Evolutionary conservation across 2,329 filamentous ascomycete genomes (phyloP).

Genomic region (Epichloe uncinata): DNA sequence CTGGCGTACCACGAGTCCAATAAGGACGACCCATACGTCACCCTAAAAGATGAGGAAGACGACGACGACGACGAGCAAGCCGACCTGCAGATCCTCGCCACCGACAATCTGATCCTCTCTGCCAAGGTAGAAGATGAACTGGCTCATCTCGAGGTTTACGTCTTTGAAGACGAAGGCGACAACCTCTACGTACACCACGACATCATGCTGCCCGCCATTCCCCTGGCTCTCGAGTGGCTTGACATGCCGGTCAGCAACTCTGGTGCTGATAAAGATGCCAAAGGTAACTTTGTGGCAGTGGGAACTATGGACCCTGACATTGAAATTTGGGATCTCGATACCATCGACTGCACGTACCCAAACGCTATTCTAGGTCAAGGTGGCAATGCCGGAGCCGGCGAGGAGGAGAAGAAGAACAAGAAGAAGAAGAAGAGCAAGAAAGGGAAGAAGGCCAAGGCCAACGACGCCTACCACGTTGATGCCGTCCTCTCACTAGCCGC

Average conservation of each 20-base stretch:
- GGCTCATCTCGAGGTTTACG: conserved; percentile 90
- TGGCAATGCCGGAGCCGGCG: conserved; percentile 35
- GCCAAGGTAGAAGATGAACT: conserved; percentile 96
- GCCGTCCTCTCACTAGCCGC: conserved; percentile 82
- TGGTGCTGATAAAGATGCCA: conserved; percentile 45
- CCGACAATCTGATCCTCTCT: conserved; percentile 83
- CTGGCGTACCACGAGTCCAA: conserved; percentile 90
- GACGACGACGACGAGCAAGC: conserved; percentile 79
- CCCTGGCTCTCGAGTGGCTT: conserved; percentile 90
- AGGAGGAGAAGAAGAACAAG: conserved; percentile 48
- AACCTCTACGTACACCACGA: conserved; percentile 99
- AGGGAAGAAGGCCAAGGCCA: conserved; percentile 57
- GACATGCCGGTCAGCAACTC: conserved; percentile 76
- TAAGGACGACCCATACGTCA: conserved; percentile 94
- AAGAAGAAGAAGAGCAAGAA: conserved; percentile 83
- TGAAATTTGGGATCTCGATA: conserved; percentile 94
- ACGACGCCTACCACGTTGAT: conserved; percentile 88
- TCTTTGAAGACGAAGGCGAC: conserved; percentile 89
- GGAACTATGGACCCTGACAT: conserved; percentile 98
- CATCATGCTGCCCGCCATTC: conserved; percentile 96
- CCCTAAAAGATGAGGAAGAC: conserved; percentile 52
- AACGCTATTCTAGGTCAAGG: conserved; percentile 86
- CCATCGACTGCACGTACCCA: conserved; percentile 95
- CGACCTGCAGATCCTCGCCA: conserved; percentile 83
- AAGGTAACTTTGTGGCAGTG: conserved; percentile 85